Conservation (phyloP, 306 rosid genomes). For the Trifolium pratense region DNA sequence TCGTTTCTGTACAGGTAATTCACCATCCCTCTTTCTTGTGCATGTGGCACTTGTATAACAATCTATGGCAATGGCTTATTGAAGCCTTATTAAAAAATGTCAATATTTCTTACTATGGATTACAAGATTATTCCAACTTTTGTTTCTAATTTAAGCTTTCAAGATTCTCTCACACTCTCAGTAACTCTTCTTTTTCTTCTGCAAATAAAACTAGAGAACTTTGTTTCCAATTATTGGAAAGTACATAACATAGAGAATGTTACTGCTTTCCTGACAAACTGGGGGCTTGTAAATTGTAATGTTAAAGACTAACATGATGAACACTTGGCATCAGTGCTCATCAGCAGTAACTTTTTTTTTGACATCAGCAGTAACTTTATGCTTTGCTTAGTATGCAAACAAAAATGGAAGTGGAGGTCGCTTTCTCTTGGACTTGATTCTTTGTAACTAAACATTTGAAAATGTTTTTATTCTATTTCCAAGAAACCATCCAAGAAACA, state of each 20-base stretch:
- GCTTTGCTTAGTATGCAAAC: not conserved
- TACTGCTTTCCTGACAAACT: not conserved
- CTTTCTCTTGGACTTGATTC: slow-evolving; percentile 18
- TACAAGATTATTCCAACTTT: slow-evolving; percentile 26
- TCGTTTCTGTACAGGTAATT: slow-evolving; percentile 69
- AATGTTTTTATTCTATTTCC: not conserved
- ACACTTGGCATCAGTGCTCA: slow-evolving; percentile 13
- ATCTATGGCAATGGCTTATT: not conserved
- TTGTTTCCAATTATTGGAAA: slow-evolving; percentile 3
- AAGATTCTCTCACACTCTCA: not conserved
- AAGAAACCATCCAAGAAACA: slow-evolving; percentile 28
- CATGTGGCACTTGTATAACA: not conserved
- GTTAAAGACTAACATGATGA: not conserved
- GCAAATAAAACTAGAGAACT: slow-evolving; percentile 5
- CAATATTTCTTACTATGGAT: slow-evolving; percentile 13
- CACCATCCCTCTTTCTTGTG: slow-evolving; percentile 34
- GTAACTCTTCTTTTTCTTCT: slow-evolving; percentile 17
- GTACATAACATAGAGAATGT: not conserved
- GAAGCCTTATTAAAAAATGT: slow-evolving; percentile 4
- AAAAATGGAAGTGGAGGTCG: not conserved
- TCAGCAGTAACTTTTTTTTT: slow-evolving; percentile 10
- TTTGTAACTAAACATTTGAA: slow-evolving; percentile 5
- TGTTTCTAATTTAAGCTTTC: slow-evolving; percentile 15
- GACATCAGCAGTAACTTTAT: slow-evolving; percentile 7
- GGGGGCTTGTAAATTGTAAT: slow-evolving; percentile 61